phyloP scores from a whole-genome alignment of 805 yeast genomes.

The Schizosaccharomyces japonicus region DNA sequence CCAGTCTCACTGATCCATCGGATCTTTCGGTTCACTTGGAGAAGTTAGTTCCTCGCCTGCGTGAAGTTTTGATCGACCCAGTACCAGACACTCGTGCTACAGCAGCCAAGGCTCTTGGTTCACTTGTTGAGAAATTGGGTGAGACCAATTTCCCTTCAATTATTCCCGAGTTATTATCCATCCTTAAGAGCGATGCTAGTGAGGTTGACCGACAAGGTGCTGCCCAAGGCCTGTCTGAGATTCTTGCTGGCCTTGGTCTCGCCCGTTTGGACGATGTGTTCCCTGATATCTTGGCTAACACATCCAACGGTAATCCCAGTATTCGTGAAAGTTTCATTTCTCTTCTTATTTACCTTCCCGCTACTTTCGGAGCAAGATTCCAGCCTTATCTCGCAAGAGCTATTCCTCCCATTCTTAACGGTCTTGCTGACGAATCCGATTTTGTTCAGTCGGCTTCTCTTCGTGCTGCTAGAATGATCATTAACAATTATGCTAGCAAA shows the following conservation, averaged over 20 bases:
- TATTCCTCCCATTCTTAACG: slow-evolving; percentile 76
- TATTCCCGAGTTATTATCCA: slow-evolving; percentile 52
- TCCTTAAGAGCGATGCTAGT: slow-evolving; percentile 51
- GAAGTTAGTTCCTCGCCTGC: slow-evolving; percentile 56
- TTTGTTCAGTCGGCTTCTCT: slow-evolving; percentile 69
- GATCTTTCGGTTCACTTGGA: slow-evolving; percentile 70
- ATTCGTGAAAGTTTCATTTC: slow-evolving; percentile 88
- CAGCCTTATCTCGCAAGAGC: slow-evolving; percentile 67
- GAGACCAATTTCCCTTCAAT: slow-evolving; percentile 86
- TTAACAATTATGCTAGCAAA: slow-evolving; percentile 68
- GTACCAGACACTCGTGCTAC: slow-evolving; percentile 93
- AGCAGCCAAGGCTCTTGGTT: slow-evolving; percentile 90
- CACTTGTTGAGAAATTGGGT: slow-evolving; percentile 84
- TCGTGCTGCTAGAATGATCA: slow-evolving; percentile 80
- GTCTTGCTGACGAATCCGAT: slow-evolving; percentile 76
- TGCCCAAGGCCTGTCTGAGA: slow-evolving; percentile 91
- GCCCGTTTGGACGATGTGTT: slow-evolving; percentile 68
- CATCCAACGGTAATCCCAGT: slow-evolving; percentile 39
- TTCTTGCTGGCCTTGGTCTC: slow-evolving; percentile 74
- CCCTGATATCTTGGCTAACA: slow-evolving; percentile 53
- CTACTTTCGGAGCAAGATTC: slow-evolving; percentile 77
- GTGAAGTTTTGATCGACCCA: slow-evolving; percentile 92
- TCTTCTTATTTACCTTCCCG: slow-evolving; percentile 66
- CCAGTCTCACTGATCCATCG: slow-evolving; percentile 70
- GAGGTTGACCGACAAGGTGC: slow-evolving; percentile 89